phyloP scores from a whole-genome alignment of 495 filamentous ascomycete genomes.

The Penicillium paradoxum region DNA sequence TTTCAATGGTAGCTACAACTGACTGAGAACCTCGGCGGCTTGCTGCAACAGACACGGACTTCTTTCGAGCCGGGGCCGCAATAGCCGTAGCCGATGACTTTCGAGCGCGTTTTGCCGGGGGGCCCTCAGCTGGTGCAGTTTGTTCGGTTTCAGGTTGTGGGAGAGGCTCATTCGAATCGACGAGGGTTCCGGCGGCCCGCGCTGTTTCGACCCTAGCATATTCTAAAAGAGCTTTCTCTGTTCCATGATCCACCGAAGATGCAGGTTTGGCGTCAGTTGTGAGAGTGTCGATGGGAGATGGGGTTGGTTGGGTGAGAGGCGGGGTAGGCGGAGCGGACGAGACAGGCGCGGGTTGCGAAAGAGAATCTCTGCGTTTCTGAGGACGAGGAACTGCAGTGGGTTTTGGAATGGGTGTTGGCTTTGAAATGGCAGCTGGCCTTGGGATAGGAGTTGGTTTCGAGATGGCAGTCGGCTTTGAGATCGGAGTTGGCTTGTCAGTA shows the following conservation, averaged over 20 bases:
- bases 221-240: conserved; percentile 2
- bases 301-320: neutral
- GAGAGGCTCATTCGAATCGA: neutral
- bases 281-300: neutral
- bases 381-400: neutral
- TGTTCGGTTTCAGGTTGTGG: neutral
- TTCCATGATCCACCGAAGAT: neutral
- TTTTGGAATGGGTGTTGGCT: neutral
- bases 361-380: neutral
- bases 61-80: neutral
- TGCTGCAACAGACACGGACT: neutral
- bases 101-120: conserved; percentile 12
- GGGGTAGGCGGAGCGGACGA: neutral
- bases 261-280: neutral
- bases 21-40: conserved; percentile 11
- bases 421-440: conserved; percentile 4
- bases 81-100: conserved; percentile 12
- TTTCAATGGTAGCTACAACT: conserved; percentile 7
- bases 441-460: neutral
- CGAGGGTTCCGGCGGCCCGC: neutral
- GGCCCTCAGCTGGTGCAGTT: neutral
- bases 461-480: conserved; percentile 4
- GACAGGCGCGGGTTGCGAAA: conserved; percentile 4
- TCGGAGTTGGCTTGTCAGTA: too few relatives aligned
- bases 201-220: conserved; percentile 1